Evolutionary conservation across 768 basidiomycete species (phyloP).

Genomic region (Calocybe indica): DNA sequence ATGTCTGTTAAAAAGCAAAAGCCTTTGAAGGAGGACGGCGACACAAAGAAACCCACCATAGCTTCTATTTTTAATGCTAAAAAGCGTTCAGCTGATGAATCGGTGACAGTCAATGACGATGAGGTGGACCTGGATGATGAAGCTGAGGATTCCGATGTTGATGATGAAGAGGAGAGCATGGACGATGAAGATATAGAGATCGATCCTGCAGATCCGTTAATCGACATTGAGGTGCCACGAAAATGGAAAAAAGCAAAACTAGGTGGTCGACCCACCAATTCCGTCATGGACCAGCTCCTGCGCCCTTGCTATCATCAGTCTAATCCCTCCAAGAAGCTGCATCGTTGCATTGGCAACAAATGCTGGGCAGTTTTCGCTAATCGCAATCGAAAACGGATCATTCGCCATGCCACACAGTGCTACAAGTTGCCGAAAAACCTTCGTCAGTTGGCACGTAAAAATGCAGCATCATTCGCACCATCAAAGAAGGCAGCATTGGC

Average conservation of each 20-base stretch:
- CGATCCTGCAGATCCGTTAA: too few species aligned
- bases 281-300: neutral
- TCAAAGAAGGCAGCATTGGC: neutral
- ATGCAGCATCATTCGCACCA: neutral
- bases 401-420: slow-evolving; percentile 1
- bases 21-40: too few species aligned
- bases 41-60: too few species aligned
- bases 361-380: slow-evolving; percentile 1
- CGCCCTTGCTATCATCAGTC: slow-evolving; percentile 1
- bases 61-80: too few species aligned
- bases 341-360: neutral
- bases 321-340: slow-evolving; percentile 1
- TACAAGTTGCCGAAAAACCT: slow-evolving; percentile 3
- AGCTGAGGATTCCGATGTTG: too few species aligned
- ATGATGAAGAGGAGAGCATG: neutral
- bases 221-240: neutral
- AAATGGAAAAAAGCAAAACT: neutral
- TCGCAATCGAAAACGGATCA: neutral
- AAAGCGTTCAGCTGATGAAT: too few species aligned
- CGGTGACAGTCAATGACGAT: too few species aligned
- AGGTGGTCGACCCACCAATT: slow-evolving; percentile 2
- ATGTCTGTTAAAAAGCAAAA: too few species aligned
- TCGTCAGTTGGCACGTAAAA: neutral
- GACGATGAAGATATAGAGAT: neutral
- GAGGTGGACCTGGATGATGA: too few species aligned